Conservation (phyloP, 2,329 filamentous ascomycete species). For the Cyphellophora europaea region DNA sequence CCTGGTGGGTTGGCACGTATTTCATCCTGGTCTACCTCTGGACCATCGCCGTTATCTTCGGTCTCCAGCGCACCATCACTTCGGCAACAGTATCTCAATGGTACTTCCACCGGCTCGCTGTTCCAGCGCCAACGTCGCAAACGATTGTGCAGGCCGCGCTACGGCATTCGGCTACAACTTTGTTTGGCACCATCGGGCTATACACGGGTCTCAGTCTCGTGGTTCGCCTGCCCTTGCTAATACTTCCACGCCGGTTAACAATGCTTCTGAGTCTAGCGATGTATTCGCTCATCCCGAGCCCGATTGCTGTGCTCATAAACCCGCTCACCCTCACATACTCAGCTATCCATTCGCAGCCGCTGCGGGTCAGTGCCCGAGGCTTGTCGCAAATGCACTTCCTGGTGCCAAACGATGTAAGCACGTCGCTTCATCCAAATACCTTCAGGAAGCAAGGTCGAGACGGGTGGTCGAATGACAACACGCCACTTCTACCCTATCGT, state of each 20-base stretch:
- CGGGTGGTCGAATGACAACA: constrained; percentile 25
- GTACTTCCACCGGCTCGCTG: constrained; percentile 91
- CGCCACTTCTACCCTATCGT: constrained; percentile 70
- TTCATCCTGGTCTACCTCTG: constrained; percentile 94
- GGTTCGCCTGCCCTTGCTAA: constrained; percentile 72
- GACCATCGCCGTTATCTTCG: constrained; percentile 80
- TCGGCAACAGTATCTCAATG: constrained; percentile 95
- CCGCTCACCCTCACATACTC: constrained; percentile 87
- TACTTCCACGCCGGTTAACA: constrained; percentile 69
- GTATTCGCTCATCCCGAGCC: constrained; percentile 74
- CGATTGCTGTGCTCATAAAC: constrained; percentile 78
- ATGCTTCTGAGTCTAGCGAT: constrained; percentile 60
- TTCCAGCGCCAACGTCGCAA: constrained; percentile 65
- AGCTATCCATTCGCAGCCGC: constrained; percentile 81
- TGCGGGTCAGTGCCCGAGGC: constrained; percentile 67
- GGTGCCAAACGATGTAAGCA: constrained; percentile 62
- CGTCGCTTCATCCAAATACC: constrained; percentile 43
- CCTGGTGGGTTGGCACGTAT: constrained; percentile 89
- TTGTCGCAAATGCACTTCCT: constrained; percentile 77
- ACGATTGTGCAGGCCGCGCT: constrained; percentile 79
- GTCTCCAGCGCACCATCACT: constrained; percentile 81
- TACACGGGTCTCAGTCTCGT: constrained; percentile 73
- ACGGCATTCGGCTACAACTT: constrained; percentile 69
- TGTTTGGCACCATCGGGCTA: constrained; percentile 87
- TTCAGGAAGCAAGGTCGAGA: constrained; percentile 25